phyloP scores from a whole-genome alignment of 164 flowering plant species.

The Liriodendron chinense region DNA sequence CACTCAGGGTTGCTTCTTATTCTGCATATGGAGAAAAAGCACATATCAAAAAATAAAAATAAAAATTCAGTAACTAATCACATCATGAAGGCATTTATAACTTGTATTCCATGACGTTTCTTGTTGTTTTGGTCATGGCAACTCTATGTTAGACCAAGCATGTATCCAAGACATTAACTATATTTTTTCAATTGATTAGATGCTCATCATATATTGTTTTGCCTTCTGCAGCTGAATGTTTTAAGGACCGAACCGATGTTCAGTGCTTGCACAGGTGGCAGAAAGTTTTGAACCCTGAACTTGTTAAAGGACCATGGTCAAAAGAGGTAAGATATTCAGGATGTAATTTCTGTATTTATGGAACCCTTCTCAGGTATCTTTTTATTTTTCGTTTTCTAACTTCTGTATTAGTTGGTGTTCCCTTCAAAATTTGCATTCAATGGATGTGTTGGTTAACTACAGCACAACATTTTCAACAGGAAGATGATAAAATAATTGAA shows the following conservation, averaged over 20 bases:
- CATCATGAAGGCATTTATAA: no score
- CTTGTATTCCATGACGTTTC: neutral
- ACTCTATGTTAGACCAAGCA: neutral
- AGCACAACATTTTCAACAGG: slow-evolving; percentile 28
- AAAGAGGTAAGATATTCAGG: slow-evolving; percentile 37
- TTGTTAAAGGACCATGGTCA: slow-evolving; percentile 58
- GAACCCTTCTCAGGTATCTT: no score
- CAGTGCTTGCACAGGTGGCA: slow-evolving; percentile 64
- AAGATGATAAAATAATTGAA: slow-evolving; percentile 45
- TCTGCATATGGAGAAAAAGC: no score
- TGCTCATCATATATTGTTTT: neutral
- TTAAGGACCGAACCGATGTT: slow-evolving; percentile 51
- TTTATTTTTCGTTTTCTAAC: no score
- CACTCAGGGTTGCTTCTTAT: no score
- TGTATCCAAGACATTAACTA: neutral
- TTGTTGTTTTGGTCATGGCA: neutral
- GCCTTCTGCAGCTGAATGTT: slow-evolving; percentile 47
- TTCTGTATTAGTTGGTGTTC: neutral
- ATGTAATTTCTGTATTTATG: neutral
- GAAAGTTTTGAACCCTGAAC: slow-evolving; percentile 56
- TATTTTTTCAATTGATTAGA: neutral
- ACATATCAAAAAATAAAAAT: no score
- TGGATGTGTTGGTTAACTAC: neutral
- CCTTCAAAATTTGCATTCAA: slow-evolving; percentile 3
- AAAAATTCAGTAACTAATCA: no score